Evolutionary conservation across 2,329 filamentous ascomycete genomes (phyloP).

Genomic region (Aspergillus tanneri): DNA sequence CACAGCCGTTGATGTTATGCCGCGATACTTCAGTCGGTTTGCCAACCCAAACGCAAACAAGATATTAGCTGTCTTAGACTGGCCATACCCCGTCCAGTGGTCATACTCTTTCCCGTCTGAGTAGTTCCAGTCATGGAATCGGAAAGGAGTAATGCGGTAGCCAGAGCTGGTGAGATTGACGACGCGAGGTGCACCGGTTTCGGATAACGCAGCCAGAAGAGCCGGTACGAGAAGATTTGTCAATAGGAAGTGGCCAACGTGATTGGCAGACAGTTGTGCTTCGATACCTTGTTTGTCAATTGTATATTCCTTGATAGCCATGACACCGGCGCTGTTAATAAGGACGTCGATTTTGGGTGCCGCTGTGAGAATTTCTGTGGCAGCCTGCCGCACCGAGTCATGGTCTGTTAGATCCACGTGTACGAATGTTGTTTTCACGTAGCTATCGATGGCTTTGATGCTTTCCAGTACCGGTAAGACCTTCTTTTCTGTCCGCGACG

Average conservation of each 20-base stretch:
- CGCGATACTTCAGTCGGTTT: neutral
- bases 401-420: conserved; percentile 2
- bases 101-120: neutral
- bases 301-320: conserved; percentile 5
- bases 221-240: neutral
- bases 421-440: neutral
- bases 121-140: neutral
- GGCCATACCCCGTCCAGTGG: conserved; percentile 1
- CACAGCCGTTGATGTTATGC: neutral
- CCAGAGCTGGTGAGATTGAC: neutral
- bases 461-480: neutral
- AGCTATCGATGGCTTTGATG: neutral
- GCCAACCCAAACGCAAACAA: neutral
- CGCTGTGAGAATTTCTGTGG: neutral
- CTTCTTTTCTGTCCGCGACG: neutral
- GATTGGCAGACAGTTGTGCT: neutral
- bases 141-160: neutral
- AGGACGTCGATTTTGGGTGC: neutral
- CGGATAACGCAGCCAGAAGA: neutral
- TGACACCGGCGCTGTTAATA: neutral
- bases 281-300: neutral
- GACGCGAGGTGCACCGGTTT: neutral
- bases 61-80: neutral
- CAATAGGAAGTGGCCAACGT: neutral
- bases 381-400: neutral